Evolutionary conservation across 2,329 filamentous ascomycete genomes (phyloP), one percentile per base, ranked within the genome.

Genomic region (Leptographium procerum): DNA sequence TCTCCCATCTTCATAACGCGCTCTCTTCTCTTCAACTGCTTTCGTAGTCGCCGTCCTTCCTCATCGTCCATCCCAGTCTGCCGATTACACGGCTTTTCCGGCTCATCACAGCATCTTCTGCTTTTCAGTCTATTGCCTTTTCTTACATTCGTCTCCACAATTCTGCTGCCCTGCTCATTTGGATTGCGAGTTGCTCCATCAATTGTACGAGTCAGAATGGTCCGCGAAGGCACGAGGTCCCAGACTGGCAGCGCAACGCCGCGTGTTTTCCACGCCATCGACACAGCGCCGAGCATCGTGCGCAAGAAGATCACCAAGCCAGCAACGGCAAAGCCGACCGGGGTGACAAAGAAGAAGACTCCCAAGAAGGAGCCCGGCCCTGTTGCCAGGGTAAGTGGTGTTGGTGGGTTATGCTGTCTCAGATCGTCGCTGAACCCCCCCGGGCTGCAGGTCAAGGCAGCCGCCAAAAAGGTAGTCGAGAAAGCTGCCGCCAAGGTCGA

Each of bases 221-320:
- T 73, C 64, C 75, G 75, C 66, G 76, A 78, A 72, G 76, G 76
- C 64, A 79, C 76, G 57, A 75, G 76, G 68, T 80, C 78, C 55
- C 69, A 70, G 64, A 80, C 77, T 40, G 77, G 77, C 73, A 75
- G 77, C 70, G 75, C 76, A 62, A 75, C 74, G 68, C 78, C 79
- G 61, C 77, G 79, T 66, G 70, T 81, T 67, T 75, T 81, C 67
- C 68, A 71, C 60, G 70, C 73, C 51, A 67, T 80, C 65, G 77
- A 80, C 67, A 76, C 75, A 16, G 71, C 69, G 50, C 76, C 76
- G 28, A 69, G 70, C 61, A 73, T 76, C 66, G 73, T 72, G 69
- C 73, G 75, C 65, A 71, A 59, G 60, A 64, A 62, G 63, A 19
- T 19, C 19, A 8, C 64, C 63, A 57, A 59, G 45, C 62, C 61